Percentiles rank a stretch among this genome's conserved stretches.
phyloP scores from a whole-genome alignment of 2,329 filamentous ascomycete genomes.

The Trichoderma sp. region DNA sequence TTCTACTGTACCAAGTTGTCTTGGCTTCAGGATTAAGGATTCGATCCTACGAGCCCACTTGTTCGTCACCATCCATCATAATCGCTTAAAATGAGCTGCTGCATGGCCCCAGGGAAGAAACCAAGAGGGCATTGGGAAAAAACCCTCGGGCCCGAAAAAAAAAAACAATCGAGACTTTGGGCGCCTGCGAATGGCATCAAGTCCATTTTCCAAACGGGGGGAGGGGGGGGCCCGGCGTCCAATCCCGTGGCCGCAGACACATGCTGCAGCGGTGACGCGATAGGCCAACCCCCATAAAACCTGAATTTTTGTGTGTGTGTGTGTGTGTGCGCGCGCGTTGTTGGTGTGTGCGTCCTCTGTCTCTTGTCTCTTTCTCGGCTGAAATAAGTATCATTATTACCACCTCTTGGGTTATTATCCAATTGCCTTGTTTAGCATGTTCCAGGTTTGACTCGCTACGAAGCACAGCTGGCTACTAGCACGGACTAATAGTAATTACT shows the following conservation, averaged over 20 bases:
- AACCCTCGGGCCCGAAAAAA: background rate
- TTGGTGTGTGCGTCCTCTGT: background rate
- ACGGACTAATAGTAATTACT: background rate
- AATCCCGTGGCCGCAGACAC: constrained; percentile 9
- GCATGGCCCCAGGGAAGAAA: too few species aligned
- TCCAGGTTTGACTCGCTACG: background rate
- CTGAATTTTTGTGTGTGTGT: background rate
- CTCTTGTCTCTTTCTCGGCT: background rate
- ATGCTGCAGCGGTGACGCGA: constrained; percentile 15
- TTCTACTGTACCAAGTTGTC: background rate
- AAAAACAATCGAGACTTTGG: background rate
- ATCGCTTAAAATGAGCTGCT: background rate
- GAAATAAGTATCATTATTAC: background rate
- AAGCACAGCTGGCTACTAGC: constrained; percentile 5
- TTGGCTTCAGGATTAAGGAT: constrained; percentile 1
- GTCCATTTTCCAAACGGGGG: background rate
- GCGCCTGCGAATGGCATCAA: background rate
- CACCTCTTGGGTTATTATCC: too few species aligned
- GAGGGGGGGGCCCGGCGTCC: background rate
- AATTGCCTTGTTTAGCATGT: background rate
- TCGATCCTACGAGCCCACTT: constrained; percentile 3
- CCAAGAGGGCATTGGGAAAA: background rate
- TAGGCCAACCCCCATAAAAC: constrained; percentile 1
- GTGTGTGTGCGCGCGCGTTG: background rate
- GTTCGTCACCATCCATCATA: background rate